Evolutionary conservation across 495 filamentous ascomycete genomes (phyloP), one percentile per base, ranked within the genome.

Genomic region (Neurospora sp.): DNA sequence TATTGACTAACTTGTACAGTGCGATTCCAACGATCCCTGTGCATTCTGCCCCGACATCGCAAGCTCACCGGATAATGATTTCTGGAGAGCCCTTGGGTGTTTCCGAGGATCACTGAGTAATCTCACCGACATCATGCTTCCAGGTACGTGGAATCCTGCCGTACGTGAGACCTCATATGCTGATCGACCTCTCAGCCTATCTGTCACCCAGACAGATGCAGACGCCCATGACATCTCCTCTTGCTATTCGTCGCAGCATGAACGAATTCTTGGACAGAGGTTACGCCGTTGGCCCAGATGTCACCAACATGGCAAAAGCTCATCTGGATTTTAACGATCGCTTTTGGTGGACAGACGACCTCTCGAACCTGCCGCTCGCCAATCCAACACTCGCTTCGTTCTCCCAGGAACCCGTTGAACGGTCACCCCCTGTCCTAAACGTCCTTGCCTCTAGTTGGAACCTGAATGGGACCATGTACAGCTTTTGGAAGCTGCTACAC

Each of bases 331-430:
- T 84, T 59, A 80, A 85, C 42, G 85, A 86, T 53, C 83, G 82
- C 0, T 86, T 86, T 65, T 86, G 84, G 84, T 86, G 84, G 84
- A 85, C 84, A 20, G 84, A 86, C 68, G 84, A 86, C 71, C 78
- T 85, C 9, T 82, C 84, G 31, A 83, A 76, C 69, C 72, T 83
- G 12, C 83, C 83, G n/a, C 83, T 80, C 61, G 74, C 79, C 4
- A 85, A 84, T 72, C 84, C 83, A 6, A 79, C 82, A 7, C 73
- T 81, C 14, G 80, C 83, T 9, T 80, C 78, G 16, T 85, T 82
- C 74, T 80, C 78, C 35, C 81, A 78, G 69, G 83, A 84, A 35
- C 72, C 81, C 4, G 76, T 79, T 40, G 82, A 82, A 20, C 80
- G 80, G 42, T 78, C 85, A 14, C 83, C 85, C 2, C 85, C 85